Evolutionary conservation across 2,329 filamentous ascomycete species (phyloP), one percentile per base, ranked within the genome.

Genomic region (Aspergillus ustus): DNA sequence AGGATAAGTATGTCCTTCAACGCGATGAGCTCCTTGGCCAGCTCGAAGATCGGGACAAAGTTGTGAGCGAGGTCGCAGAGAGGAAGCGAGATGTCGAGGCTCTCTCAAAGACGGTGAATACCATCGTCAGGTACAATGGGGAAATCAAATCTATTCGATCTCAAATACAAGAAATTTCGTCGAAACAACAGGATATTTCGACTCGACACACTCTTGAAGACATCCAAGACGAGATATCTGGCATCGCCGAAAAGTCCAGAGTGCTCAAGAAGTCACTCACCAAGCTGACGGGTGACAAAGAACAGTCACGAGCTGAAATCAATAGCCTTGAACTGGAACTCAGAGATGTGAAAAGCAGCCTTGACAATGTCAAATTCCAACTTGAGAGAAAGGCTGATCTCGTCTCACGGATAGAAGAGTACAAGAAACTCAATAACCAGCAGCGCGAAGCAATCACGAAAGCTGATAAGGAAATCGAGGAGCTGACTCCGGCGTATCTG

Each of bases 321-420:
- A 90, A 84, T 65, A 81, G 83, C 17, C 81, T 96, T 28, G 92
- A 97, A 76, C 82, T 95, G 4, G 89, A 95, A 71, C 84, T 88
- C 62, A 89, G 91, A 70, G 91, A 96, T 75, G 80, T 91, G 45
- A 87, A 85, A 63, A 90, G 89, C 72, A 90, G 90, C 66, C 83
- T 97, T 55, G 89, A 84, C 68, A 86, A 85, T 56, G 87, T 90
- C 1, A 83, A 85, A 52, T 89, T 90, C 61, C 88, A 93, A 69
- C 82, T 98, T 28, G 92, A 96, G 73, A 92, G 91, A 77, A 97
- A 93, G 80, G 84, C 85, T 44, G 84, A 86, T 48, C 81, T 97
- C 22, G 82, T 87, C 63, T 80, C 81, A 45, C 91, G 93, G 64
- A 87, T 98, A 34, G 87, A 92, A 62, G 85, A 90, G 59, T 84